Percentiles rank a stretch among this genome's conserved stretches.
phyloP scores from a whole-genome alignment of 495 filamentous ascomycete genomes.

The Daldinia loculata region DNA sequence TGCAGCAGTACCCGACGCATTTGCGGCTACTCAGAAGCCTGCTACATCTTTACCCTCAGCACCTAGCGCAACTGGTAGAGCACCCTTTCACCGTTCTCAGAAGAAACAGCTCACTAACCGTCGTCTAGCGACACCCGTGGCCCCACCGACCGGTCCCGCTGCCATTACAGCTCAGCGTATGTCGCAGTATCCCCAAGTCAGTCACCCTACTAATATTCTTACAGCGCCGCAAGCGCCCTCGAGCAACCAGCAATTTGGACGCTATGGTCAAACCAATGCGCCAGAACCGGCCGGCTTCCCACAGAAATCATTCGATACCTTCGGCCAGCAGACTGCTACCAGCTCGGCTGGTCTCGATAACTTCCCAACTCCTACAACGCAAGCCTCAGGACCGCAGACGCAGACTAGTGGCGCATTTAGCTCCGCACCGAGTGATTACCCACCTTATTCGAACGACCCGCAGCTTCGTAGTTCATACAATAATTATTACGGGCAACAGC shows the following conservation, averaged over 20 bases:
- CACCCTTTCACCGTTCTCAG: slow-evolving; percentile 14
- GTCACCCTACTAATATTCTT: slow-evolving; percentile 40
- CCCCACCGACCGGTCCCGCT: slow-evolving; percentile 46
- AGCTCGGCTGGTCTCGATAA: slow-evolving; percentile 56
- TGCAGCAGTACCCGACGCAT: slow-evolving; percentile 65
- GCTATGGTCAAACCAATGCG: slow-evolving; percentile 68
- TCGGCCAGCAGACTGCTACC: slow-evolving; percentile 72
- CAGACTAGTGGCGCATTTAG: slow-evolving; percentile 68
- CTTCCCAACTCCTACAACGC: slow-evolving; percentile 68
- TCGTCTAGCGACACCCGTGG: slow-evolving; percentile 46
- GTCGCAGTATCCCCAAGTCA: slow-evolving; percentile 39
- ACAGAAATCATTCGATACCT: slow-evolving; percentile 90
- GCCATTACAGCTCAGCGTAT: slow-evolving; percentile 46
- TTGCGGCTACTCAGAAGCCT: slow-evolving; percentile 69
- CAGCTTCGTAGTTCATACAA: slow-evolving; percentile 77
- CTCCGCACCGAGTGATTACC: slow-evolving; percentile 81
- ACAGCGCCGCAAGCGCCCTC: slow-evolving; percentile 49
- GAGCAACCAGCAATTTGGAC: slow-evolving; percentile 70
- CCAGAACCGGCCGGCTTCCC: slow-evolving; percentile 67
- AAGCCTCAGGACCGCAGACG: slow-evolving; percentile 63
- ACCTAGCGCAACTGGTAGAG: slow-evolving; percentile 52
- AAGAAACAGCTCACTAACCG: slow-evolving; percentile 41
- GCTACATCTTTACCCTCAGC: slow-evolving; percentile 67
- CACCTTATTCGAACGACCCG: slow-evolving; percentile 84
- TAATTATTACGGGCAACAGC: slow-evolving; percentile 75